phyloP scores from a whole-genome alignment of 345 rosid genomes.

The Acer negundo region DNA sequence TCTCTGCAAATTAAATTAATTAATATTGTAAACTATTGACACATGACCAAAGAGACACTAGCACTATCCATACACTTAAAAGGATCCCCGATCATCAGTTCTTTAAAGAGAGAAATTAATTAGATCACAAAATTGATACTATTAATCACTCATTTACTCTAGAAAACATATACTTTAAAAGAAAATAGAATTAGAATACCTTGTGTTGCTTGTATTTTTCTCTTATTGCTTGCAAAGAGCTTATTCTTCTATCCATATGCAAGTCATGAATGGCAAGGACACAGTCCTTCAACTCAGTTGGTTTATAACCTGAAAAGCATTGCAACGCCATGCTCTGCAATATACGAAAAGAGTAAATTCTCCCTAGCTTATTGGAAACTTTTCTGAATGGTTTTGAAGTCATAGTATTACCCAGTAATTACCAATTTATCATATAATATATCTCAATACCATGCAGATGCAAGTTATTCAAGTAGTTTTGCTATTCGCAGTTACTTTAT shows the following conservation, averaged over 20 bases:
- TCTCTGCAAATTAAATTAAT: not conserved
- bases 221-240: constrained; percentile 43
- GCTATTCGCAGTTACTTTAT: not conserved
- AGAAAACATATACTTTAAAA: not conserved
- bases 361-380: not conserved
- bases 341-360: not conserved
- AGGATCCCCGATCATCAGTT: not conserved
- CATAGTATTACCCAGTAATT: not conserved
- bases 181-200: constrained; percentile 31
- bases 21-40: not conserved
- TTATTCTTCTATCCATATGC: constrained; percentile 46
- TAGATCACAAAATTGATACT: not conserved
- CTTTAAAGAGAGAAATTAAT: not conserved
- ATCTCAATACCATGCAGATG: not conserved
- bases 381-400: not conserved
- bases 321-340: constrained; percentile 45
- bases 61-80: not conserved
- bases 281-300: constrained; percentile 56
- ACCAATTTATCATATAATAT: not conserved
- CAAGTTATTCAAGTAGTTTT: not conserved
- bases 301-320: constrained; percentile 44
- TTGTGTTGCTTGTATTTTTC: constrained; percentile 61
- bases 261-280: constrained; percentile 50
- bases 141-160: not conserved
- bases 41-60: not conserved